These are phyloP conservation scores for Colletotrichum horii DNA, from an alignment of 2,329 filamentous ascomycete species.

Conservation along the genomic window DNA sequence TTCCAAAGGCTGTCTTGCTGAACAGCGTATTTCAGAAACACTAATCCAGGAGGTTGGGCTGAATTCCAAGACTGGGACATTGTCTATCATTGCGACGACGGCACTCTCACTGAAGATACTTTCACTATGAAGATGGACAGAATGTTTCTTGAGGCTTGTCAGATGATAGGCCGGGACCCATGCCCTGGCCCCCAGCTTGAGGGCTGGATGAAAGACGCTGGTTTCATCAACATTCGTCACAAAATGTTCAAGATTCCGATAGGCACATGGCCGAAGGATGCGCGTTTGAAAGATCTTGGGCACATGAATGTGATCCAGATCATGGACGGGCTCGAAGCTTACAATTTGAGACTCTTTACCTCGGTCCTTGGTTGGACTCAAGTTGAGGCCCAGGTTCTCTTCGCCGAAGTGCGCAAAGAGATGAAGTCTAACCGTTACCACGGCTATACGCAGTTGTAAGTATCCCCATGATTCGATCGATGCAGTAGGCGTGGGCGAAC, in stretches of 20 bases:
- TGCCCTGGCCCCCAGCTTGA: constrained; percentile 31
- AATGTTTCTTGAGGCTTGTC: constrained; percentile 25
- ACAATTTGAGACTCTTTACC: constrained; percentile 30
- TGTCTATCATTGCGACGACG: constrained; percentile 26
- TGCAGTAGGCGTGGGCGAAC: too few relatives aligned
- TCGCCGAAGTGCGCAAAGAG: constrained; percentile 30
- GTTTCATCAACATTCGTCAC: constrained; percentile 38
- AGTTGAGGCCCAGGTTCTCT: constrained; percentile 30
- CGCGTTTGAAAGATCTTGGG: constrained; percentile 34
- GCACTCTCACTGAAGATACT: constrained; percentile 4
- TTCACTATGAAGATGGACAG: constrained; percentile 19
- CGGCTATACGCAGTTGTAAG: neutral
- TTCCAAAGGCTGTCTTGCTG: neutral
- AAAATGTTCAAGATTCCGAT: constrained; percentile 34
- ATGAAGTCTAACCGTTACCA: constrained; percentile 19
- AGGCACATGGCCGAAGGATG: constrained; percentile 41
- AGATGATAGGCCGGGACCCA: constrained; percentile 27
- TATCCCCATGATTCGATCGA: neutral
- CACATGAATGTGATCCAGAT: constrained; percentile 16
- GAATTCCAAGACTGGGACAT: constrained; percentile 29
- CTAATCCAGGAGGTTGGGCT: constrained; percentile 37
- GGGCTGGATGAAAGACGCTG: constrained; percentile 38
- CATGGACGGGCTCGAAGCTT: constrained; percentile 26
- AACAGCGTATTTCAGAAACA: constrained; percentile 25
- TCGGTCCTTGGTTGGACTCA: constrained; percentile 30